phyloP scores from a whole-genome alignment of 2,329 filamentous ascomycete genomes.

The Phialocephala sp. region DNA sequence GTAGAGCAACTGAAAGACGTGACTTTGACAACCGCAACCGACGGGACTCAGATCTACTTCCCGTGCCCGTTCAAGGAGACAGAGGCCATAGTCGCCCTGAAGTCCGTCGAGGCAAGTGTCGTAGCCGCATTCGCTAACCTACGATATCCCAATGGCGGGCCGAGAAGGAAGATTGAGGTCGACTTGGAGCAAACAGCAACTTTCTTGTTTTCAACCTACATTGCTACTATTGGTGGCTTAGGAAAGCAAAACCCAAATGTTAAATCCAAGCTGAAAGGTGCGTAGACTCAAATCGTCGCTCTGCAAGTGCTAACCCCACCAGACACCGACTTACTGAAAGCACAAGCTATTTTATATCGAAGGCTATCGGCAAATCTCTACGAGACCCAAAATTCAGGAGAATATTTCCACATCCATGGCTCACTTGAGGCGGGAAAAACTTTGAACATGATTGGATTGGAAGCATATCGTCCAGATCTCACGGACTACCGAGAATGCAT shows the following conservation, averaged over 20 bases:
- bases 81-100: slow-evolving; percentile 51
- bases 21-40: slow-evolving; percentile 34
- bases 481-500: slow-evolving; percentile 65
- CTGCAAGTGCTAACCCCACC: slow-evolving; percentile 14
- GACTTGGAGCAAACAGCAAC: slow-evolving; percentile 59
- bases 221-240: slow-evolving; percentile 60
- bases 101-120: slow-evolving; percentile 53
- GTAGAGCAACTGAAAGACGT: slow-evolving; percentile 35
- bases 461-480: slow-evolving; percentile 64
- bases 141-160: slow-evolving; percentile 48
- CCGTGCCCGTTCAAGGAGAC: slow-evolving; percentile 56
- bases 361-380: slow-evolving; percentile 77
- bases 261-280: slow-evolving; percentile 52
- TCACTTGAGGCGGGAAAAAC: slow-evolving; percentile 74
- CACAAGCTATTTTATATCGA: slow-evolving; percentile 74
- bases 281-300: slow-evolving; percentile 27
- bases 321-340: slow-evolving; percentile 75
- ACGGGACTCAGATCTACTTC: slow-evolving; percentile 47
- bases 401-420: slow-evolving; percentile 78
- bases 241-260: slow-evolving; percentile 54
- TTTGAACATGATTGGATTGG: slow-evolving; percentile 71
- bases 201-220: slow-evolving; percentile 63
- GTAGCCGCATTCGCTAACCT: slow-evolving; percentile 65
- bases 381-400: slow-evolving; percentile 66
- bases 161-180: slow-evolving; percentile 52